Conservation (phyloP, 2,329 filamentous ascomycete species). For the Metarhizium robertsii region DNA sequence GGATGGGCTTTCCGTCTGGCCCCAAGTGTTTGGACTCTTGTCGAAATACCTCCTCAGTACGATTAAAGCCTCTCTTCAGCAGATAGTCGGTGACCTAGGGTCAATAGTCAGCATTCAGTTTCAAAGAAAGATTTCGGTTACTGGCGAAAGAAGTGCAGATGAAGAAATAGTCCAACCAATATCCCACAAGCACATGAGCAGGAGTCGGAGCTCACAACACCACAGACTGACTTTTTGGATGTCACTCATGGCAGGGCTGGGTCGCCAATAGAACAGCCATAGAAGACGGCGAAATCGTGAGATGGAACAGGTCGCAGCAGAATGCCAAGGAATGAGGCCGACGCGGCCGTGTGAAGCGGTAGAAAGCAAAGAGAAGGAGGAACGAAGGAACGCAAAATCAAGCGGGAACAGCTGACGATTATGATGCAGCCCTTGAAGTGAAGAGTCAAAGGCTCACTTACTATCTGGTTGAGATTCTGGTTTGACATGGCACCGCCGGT, state of each 20-base stretch:
- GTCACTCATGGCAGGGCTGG: not conserved
- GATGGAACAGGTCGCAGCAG: not conserved
- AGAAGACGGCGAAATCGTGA: not conserved
- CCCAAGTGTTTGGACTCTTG: constrained; percentile 82
- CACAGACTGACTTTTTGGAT: not conserved
- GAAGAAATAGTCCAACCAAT: not conserved
- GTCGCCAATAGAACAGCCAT: not conserved
- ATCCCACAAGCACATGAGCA: not conserved
- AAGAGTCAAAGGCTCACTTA: constrained; percentile 37
- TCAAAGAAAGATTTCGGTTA: not conserved
- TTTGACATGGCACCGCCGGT: constrained; percentile 51
- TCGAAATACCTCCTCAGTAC: constrained; percentile 85
- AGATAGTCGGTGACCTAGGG: constrained; percentile 79
- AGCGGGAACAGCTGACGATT: constrained; percentile 14
- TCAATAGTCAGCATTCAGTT: constrained; percentile 7
- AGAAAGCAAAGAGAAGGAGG: not conserved
- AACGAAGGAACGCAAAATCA: not conserved
- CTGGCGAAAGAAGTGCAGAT: not conserved
- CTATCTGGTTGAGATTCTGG: constrained; percentile 92
- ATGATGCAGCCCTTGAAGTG: too few species aligned
- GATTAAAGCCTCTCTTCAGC: constrained; percentile 86
- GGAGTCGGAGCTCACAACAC: not conserved
- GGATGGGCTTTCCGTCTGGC: constrained; percentile 67
- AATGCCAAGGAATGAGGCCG: not conserved
- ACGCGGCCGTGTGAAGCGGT: not conserved